Percentiles rank a stretch among this genome's conserved stretches.
Conservation (phyloP, 2,329 filamentous ascomycete genomes). For the Ceratocystis ficicola region DNA sequence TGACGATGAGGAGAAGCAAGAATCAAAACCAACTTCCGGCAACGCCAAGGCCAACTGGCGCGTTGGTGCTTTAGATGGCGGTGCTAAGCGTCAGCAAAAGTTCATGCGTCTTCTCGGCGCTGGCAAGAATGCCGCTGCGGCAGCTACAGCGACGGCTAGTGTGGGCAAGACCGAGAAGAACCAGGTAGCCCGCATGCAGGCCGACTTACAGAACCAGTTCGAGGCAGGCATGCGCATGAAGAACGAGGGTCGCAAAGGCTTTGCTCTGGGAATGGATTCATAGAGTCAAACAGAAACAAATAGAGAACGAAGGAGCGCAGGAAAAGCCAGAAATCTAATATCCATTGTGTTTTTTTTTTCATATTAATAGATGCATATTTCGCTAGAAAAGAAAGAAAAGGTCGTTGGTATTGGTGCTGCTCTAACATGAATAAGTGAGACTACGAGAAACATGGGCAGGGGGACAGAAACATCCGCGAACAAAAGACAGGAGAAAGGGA, state of each 20-base stretch:
- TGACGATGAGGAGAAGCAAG: slow-evolving; percentile 16
- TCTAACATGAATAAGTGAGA: slow-evolving; percentile 17
- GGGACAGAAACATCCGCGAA: not conserved
- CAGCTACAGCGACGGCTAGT: slow-evolving; percentile 17
- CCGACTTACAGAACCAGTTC: slow-evolving; percentile 46
- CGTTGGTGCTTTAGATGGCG: slow-evolving; percentile 41
- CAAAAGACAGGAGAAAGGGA: slow-evolving; percentile 23
- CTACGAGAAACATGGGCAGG: not conserved
- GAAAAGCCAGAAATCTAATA: not conserved
- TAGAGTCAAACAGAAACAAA: not conserved
- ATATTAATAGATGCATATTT: not conserved
- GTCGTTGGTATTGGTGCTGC: slow-evolving; percentile 9
- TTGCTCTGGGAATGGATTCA: slow-evolving; percentile 5
- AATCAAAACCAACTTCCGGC: not conserved
- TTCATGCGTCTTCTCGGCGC: slow-evolving; percentile 46
- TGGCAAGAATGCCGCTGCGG: slow-evolving; percentile 33
- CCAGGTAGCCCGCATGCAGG: slow-evolving; percentile 32
- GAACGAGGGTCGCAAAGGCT: slow-evolving; percentile 22
- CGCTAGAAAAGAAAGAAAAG: not conserved
- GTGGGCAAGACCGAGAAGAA: slow-evolving; percentile 23
- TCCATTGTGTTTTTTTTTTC: not conserved
- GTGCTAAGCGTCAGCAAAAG: slow-evolving; percentile 40
- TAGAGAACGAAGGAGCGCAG: not conserved
- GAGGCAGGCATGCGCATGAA: slow-evolving; percentile 46
- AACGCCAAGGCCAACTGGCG: slow-evolving; percentile 39